Conservation (phyloP, 371 early-diverging fungal species). For the Lichtheimia hyalospora region DNA sequence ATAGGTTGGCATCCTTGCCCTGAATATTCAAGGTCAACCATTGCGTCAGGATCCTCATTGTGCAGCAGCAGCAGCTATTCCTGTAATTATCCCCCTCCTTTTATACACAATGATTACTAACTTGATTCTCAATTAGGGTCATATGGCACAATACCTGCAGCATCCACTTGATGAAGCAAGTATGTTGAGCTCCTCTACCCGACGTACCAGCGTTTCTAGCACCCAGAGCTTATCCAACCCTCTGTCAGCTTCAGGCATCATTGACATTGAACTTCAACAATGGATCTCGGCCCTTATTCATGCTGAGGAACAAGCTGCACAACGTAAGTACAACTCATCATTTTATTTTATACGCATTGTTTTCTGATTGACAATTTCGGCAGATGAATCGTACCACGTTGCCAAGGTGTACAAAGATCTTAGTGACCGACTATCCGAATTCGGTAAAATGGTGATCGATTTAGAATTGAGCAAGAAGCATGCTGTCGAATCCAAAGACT, state of each 20-base stretch:
- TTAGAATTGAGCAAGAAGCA: conserved; percentile 58
- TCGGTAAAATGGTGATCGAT: conserved; percentile 60
- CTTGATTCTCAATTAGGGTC: conserved; percentile 19
- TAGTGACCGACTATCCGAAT: conserved; percentile 28
- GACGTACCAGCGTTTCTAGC: conserved; percentile 48
- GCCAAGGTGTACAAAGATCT: conserved; percentile 57
- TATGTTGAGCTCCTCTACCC: conserved; percentile 41
- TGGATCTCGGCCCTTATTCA: conserved; percentile 34
- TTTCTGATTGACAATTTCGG: background rate
- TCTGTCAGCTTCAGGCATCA: conserved; percentile 22
- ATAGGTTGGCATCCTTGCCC: conserved; percentile 27
- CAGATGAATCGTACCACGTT: conserved; percentile 24
- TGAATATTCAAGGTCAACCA: conserved; percentile 25
- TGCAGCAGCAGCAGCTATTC: conserved; percentile 13
- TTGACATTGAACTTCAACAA: conserved; percentile 43
- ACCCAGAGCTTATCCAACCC: conserved; percentile 29
- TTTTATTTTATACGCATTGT: no score
- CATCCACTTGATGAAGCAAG: conserved; percentile 36
- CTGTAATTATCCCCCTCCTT: conserved; percentile 11
- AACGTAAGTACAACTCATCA: conserved; percentile 20
- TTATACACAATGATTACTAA: background rate
- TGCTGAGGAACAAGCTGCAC: conserved; percentile 40
- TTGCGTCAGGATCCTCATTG: conserved; percentile 8
- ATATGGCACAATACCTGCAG: conserved; percentile 21
- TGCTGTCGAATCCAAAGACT: conserved; percentile 71